Evolutionary conservation across 2,329 filamentous ascomycete species (phyloP).

Genomic region (Cyphellophora europaea): DNA sequence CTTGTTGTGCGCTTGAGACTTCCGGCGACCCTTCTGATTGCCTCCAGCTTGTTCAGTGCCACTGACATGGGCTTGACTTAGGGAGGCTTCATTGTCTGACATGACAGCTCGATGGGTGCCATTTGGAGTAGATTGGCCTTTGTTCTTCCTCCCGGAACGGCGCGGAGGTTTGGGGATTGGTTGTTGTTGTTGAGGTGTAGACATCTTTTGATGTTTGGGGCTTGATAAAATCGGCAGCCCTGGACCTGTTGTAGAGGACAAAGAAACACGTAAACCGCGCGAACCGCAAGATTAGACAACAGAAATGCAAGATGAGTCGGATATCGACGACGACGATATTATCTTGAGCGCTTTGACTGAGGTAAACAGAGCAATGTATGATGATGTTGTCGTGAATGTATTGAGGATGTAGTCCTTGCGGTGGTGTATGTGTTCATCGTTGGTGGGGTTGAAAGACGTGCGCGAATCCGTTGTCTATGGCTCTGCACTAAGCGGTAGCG

Average conservation of each 20-base stretch:
- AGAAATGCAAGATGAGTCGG: conserved; percentile 8
- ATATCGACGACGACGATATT: conserved; percentile 11
- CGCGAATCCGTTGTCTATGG: no score
- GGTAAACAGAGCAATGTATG: conserved; percentile 11
- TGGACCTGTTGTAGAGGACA: conserved; percentile 19
- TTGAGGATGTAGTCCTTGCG: no score
- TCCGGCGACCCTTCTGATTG: conserved; percentile 27
- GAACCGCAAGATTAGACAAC: conserved; percentile 9
- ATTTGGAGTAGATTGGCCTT: neutral
- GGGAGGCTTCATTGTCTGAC: no score
- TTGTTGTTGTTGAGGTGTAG: conserved; percentile 29
- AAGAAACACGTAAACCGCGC: conserved; percentile 23
- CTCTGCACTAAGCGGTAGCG: no score
- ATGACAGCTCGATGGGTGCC: no score
- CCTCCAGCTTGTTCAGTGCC: no score
- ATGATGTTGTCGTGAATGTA: conserved; percentile 12
- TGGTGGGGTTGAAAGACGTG: no score
- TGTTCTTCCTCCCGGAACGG: conserved; percentile 35
- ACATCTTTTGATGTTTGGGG: conserved; percentile 34
- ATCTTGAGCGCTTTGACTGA: conserved; percentile 18
- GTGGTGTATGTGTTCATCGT: no score
- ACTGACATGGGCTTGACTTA: no score
- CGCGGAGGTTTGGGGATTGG: conserved; percentile 27
- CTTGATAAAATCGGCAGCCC: conserved; percentile 44
- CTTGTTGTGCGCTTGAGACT: conserved; percentile 23